Percentiles rank a stretch among this genome's conserved stretches.
Evolutionary conservation across 2,329 filamentous ascomycete species (phyloP).

Genomic region (Aschersonia sp.): DNA sequence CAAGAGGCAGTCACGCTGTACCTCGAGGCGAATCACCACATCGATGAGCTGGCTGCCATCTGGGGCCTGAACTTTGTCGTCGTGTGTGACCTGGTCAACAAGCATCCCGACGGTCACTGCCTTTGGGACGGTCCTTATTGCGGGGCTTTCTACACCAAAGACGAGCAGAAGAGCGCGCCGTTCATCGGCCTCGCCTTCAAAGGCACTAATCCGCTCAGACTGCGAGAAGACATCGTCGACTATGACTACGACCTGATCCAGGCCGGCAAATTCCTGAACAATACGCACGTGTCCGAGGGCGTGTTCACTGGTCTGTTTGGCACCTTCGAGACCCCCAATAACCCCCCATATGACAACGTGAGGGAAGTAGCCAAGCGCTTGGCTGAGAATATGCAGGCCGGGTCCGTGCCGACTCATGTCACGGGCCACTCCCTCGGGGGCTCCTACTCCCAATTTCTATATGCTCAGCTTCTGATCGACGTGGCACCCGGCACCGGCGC

Average conservation of each 20-base stretch:
- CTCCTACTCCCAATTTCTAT: background rate
- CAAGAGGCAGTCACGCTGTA: background rate
- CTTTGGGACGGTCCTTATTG: background rate
- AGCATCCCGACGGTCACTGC: background rate
- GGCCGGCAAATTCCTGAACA: background rate
- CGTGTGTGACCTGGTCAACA: background rate
- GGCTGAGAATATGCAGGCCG: background rate
- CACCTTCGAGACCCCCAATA: background rate
- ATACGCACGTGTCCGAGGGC: background rate
- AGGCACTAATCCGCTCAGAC: background rate
- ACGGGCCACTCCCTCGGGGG: background rate
- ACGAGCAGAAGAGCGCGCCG: background rate
- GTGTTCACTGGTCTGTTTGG: background rate
- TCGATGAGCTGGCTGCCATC: background rate
- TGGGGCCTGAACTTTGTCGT: background rate
- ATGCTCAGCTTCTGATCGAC: background rate
- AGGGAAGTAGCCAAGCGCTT: background rate
- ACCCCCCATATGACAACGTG: background rate
- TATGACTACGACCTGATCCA: background rate
- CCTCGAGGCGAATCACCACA: background rate
- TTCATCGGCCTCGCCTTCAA: background rate
- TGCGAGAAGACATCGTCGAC: background rate
- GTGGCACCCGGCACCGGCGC: too few relatives aligned
- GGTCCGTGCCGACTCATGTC: background rate
- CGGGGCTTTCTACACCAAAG: background rate